Conservation (phyloP, 1,139 yeast genomes). For the Suhomyces anneliseae region DNA sequence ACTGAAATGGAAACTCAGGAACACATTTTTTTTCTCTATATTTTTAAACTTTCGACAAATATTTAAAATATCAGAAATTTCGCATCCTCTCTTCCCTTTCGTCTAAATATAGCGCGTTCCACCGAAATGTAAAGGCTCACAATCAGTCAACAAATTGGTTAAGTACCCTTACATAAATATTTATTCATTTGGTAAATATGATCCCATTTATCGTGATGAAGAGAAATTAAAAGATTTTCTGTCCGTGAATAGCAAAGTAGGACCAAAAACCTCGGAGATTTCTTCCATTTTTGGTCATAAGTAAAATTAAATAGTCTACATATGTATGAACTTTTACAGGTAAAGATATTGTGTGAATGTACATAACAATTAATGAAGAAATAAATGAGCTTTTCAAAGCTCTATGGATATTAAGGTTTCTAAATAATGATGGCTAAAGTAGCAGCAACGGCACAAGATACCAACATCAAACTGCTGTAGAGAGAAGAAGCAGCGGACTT, state of each 20-base stretch:
- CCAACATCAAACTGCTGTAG: slow-evolving; percentile 11
- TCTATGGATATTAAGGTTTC: slow-evolving; percentile 1
- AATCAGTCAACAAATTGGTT: background rate
- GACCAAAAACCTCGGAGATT: background rate
- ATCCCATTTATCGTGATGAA: too few relatives aligned
- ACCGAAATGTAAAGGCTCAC: background rate
- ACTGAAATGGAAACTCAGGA: too few relatives aligned
- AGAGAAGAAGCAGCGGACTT: slow-evolving; percentile 20
- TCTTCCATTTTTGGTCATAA: background rate
- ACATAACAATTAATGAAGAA: slow-evolving; percentile 1
- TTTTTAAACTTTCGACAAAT: too few relatives aligned
- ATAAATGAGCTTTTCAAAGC: background rate
- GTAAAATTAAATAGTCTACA: background rate
- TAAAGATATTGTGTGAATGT: background rate
- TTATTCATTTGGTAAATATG: too few relatives aligned
- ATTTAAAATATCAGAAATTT: background rate
- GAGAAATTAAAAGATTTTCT: too few relatives aligned
- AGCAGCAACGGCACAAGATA: slow-evolving; percentile 21
- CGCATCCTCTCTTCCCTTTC: background rate
- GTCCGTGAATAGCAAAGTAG: background rate
- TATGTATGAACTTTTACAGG: too few relatives aligned
- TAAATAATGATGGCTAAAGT: slow-evolving; percentile 22
- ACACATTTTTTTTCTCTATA: background rate
- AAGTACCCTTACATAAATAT: background rate
- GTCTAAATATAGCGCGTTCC: background rate